Evolutionary conservation across 495 filamentous ascomycete species (phyloP), one percentile per base, ranked within the genome.

Genomic region (Beverwykella pulmonaria): DNA sequence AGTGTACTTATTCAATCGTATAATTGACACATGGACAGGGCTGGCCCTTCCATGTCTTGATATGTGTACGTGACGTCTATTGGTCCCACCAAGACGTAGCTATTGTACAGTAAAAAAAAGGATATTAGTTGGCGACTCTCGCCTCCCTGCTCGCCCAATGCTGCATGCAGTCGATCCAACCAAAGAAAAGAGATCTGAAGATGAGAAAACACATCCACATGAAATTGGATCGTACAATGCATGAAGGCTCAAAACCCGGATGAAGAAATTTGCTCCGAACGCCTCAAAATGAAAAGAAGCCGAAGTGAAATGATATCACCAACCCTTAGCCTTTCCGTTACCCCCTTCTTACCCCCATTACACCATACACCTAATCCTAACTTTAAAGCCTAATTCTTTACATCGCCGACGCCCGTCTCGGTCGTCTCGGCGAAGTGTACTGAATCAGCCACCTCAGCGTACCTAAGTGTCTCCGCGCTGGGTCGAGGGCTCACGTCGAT

Each of bases 391-490:
- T 32, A 65, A 39, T 53, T 61, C 57, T 67, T 67, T 17, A 25
- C 53, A 23, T 61, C 50, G 7, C 64, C 64, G 1, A 67, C 56
- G 9, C 57, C 50, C 4, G 64, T 67, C n/a, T 67, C 59, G 0
- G 52, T 57, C n/a, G 46, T 71, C 59, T 63, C 68, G 4, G 58
- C 59, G 26, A 59, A 58, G 14, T 54, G 25, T 3, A 15, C 52
- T 1, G 23, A 26, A 15, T 34, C 47, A 3, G 44, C 48, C 22
- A 9, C 34, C 19, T 49, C 59, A 9, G 46, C 26, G 30, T 57
- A 73, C 39, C 70, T 39, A 56, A 76, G 36, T n/a, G 76, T 78
- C 50, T 78, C 76, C 36, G 53, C 68, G 53, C 76, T 78, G 22
- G 64, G 56, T 25, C 76, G 47, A 15, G 73, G 71, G 46, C 71